Evolutionary conservation across 2,329 filamentous ascomycete genomes (phyloP), one percentile per base, ranked within the genome.

Genomic region (Diaporthe batatas): DNA sequence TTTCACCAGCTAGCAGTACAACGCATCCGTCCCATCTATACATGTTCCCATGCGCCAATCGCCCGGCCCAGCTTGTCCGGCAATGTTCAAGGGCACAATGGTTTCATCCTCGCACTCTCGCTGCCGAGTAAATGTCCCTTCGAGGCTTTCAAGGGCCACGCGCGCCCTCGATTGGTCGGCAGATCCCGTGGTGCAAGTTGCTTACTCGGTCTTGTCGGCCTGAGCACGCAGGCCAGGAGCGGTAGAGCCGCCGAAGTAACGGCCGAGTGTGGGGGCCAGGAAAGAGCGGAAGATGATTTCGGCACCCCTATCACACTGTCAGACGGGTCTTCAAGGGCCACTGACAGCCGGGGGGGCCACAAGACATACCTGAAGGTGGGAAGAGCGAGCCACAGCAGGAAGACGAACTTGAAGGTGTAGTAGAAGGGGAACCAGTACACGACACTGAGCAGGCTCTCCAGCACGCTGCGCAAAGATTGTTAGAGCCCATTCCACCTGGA

Each of bases 401-500:
- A 93, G 82, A 97, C 88, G 82, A 99, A 98, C 91, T 99, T 99
- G 93, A 99, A 98, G 82, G 95, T 96, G 86, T 94, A 99, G 93
- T 99, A 99, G 88, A 99, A 99, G 82, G 96, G 93, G 88, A 97
- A 94, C 94, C 94, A 97, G 90, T 96, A 96, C 76, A 96, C 93
- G 76, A 94, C 93, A 85, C 89, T 95, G 80, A 97, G 85, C 75
- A 93, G 89, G 83, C 93, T 95, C 89, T 97, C 94, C 78, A 94
- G 81, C 65, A 96, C 93, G 75, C 88, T 91, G 77, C 16, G 53
- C 6, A 29, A 29, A 21, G 18, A 2, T n/a, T 32, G 34, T 70
- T 59, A 72, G 53, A 57, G 32, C 5, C 23, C 6, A 29, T 72
- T 29, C 36, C 25, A 25, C 44, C 57, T 6, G 10, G 54, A 44